Evolutionary conservation across 495 filamentous ascomycete genomes (phyloP).

Genomic region (Aspergillus leporis): DNA sequence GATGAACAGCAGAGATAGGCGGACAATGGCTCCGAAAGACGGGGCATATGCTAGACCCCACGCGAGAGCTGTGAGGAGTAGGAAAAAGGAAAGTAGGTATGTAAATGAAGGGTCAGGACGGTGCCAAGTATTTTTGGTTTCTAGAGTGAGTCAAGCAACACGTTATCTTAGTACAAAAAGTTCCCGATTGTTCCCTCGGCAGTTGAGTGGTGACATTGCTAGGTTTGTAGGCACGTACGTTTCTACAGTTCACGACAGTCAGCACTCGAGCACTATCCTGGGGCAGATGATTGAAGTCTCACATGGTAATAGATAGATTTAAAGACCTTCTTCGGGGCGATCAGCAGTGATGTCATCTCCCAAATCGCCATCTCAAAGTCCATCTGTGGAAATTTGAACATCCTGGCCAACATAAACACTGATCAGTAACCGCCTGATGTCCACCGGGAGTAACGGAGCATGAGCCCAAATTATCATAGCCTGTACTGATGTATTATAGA

Average conservation of each 20-base stretch:
- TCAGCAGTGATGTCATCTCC: constrained; percentile 75
- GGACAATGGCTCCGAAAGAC: constrained; percentile 55
- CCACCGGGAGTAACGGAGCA: background rate
- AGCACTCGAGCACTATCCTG: background rate
- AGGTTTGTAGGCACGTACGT: constrained; percentile 1
- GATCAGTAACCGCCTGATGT: constrained; percentile 9
- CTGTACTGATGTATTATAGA: background rate
- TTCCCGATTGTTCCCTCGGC: background rate
- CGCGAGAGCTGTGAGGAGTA: constrained; percentile 68
- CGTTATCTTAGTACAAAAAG: background rate
- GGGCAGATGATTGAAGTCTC: constrained; percentile 18
- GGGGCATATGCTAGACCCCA: constrained; percentile 72
- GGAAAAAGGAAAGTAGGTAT: constrained; percentile 74
- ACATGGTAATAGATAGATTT: constrained; percentile 77
- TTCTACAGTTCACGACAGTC: background rate
- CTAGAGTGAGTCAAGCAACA: constrained; percentile 31
- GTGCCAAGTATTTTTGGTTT: constrained; percentile 79
- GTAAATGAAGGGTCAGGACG: constrained; percentile 76
- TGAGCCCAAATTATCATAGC: background rate
- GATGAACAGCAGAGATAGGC: constrained; percentile 62
- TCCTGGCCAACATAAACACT: constrained; percentile 27
- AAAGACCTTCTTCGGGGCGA: constrained; percentile 77
- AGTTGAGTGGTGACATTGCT: background rate
- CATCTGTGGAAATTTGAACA: constrained; percentile 71
- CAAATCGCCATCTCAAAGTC: constrained; percentile 76